These are phyloP conservation scores for Cerioporus squamosus DNA, from an alignment of 1,284 basidiomycete species.

Conservation along the genomic window DNA sequence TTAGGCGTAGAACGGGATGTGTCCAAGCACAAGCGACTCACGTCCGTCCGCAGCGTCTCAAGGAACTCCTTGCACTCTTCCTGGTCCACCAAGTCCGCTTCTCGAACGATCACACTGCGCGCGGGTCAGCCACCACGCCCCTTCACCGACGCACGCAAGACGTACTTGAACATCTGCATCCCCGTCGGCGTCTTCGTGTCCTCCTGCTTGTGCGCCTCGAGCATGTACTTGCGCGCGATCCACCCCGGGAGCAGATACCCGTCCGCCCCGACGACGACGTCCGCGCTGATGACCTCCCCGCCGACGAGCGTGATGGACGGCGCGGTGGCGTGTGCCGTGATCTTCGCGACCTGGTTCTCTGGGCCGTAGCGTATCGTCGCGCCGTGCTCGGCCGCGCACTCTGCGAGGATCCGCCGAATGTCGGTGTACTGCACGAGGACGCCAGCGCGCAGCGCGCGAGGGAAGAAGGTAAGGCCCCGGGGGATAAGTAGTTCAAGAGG, in stretches of 20 bases:
- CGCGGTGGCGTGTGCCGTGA: conserved; percentile 14
- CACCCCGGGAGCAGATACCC: conserved; percentile 21
- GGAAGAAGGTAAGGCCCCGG: too few relatives aligned
- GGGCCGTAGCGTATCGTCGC: conserved; percentile 19
- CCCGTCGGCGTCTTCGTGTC: conserved; percentile 7
- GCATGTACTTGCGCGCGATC: conserved; percentile 27
- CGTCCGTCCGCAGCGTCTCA: conserved; percentile 8
- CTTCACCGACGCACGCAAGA: neutral
- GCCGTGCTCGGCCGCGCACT: conserved; percentile 28
- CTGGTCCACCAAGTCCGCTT: conserved; percentile 9
- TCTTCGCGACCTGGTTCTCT: conserved; percentile 16
- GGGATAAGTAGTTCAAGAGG: too few relatives aligned
- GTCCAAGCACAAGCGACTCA: neutral
- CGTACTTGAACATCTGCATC: conserved; percentile 27
- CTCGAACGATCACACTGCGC: conserved; percentile 22
- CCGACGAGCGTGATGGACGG: conserved; percentile 31
- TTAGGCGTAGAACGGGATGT: neutral
- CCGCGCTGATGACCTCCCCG: conserved; percentile 33
- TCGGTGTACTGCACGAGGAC: conserved; percentile 31
- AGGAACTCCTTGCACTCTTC: conserved; percentile 20
- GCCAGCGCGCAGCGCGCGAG: neutral
- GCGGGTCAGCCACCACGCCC: too few relatives aligned
- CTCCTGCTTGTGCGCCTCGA: conserved; percentile 20
- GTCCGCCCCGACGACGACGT: conserved; percentile 39
- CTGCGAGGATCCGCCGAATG: conserved; percentile 28